These are phyloP conservation scores for Macroventuria anomochaeta DNA, from an alignment of 2,329 filamentous ascomycete genomes.

Conservation along the genomic window DNA sequence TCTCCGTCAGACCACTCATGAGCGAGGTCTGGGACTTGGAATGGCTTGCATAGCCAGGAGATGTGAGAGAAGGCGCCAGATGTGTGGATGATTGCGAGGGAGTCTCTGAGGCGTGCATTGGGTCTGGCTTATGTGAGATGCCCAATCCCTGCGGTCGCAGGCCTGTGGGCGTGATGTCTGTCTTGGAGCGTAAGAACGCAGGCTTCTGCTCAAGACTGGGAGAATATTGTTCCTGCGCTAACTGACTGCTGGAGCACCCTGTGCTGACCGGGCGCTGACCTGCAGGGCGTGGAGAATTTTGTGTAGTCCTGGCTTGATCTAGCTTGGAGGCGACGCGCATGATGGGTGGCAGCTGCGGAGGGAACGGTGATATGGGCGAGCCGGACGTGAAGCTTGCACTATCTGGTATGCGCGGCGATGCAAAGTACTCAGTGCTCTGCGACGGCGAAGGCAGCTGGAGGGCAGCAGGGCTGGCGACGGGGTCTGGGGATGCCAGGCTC, in stretches of 20 bases:
- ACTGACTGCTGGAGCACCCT: slow-evolving; percentile 10
- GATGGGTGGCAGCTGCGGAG: slow-evolving; percentile 50
- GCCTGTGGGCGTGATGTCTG: slow-evolving; percentile 38
- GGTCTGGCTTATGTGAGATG: slow-evolving; percentile 32
- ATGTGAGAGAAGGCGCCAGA: slow-evolving; percentile 31
- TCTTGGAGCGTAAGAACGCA: slow-evolving; percentile 27
- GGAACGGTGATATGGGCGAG: slow-evolving; percentile 49
- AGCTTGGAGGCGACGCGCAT: slow-evolving; percentile 47
- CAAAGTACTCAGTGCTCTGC: slow-evolving; percentile 38
- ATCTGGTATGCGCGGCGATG: slow-evolving; percentile 42
- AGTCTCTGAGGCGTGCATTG: slow-evolving; percentile 22
- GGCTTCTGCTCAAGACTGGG: slow-evolving; percentile 30
- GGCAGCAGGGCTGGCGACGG: slow-evolving; percentile 33
- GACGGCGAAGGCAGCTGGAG: slow-evolving; percentile 38
- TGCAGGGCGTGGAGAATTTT: slow-evolving; percentile 16
- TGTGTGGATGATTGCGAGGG: slow-evolving; percentile 29
- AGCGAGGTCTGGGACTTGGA: slow-evolving; percentile 46
- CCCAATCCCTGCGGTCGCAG: slow-evolving; percentile 38
- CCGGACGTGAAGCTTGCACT: slow-evolving; percentile 36
- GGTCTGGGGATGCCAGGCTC: slow-evolving; percentile 43
- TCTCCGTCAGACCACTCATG: slow-evolving; percentile 42
- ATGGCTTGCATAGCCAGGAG: slow-evolving; percentile 34
- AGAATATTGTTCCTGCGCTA: slow-evolving; percentile 25
- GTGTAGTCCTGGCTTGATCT: slow-evolving; percentile 27
- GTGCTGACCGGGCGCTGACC: slow-evolving; percentile 20